A percentile compares a stretch with the other conserved stretches of the same genome.
Conservation (phyloP, 345 rosid genomes). For the Eucalyptus polybractea region DNA sequence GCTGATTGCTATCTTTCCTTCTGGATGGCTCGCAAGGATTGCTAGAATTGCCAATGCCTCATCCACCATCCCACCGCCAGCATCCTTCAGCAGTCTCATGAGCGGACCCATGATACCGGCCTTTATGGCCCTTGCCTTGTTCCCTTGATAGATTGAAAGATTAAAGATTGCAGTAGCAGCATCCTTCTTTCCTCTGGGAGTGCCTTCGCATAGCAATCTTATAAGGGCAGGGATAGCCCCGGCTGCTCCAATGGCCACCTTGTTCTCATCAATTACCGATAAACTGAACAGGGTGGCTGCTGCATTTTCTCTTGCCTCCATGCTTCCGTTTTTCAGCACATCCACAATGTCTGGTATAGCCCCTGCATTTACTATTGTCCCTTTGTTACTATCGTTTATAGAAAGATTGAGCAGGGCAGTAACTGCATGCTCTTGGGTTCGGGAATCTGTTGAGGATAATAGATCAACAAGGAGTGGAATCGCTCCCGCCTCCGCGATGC, state of each 20-base stretch:
- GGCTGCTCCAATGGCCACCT: constrained; percentile 91
- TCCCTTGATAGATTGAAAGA: constrained; percentile 89
- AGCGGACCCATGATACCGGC: constrained; percentile 83
- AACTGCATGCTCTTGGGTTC: constrained; percentile 95
- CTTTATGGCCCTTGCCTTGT: constrained; percentile 86
- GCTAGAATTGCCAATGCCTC: constrained; percentile 92
- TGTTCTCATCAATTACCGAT: constrained; percentile 93
- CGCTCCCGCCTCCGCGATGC: constrained; percentile 93
- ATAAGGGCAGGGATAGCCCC: constrained; percentile 94
- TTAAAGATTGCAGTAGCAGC: constrained; percentile 98
- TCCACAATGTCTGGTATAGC: constrained; percentile 91
- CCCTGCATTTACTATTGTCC: constrained; percentile 83
- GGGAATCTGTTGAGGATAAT: constrained; percentile 65
- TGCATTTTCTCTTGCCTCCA: constrained; percentile 98
- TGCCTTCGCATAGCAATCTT: constrained; percentile 71
- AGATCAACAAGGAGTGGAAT: constrained; percentile 85
- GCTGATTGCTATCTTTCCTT: constrained; percentile 75
- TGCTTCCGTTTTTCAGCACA: constrained; percentile 80
- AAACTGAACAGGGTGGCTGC: constrained; percentile 96
- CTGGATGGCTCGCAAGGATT: constrained; percentile 76
- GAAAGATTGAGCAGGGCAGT: constrained; percentile 97
- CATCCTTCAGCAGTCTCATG: constrained; percentile 66
- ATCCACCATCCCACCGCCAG: constrained; percentile 94
- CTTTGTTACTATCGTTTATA: constrained; percentile 86
- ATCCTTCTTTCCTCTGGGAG: constrained; percentile 91